Percentiles rank a stretch among this genome's conserved stretches.
These are phyloP conservation scores for Chaetoceros tenuissimus DNA, from an alignment of 108 stramenopile species.

Conservation along the genomic window DNA sequence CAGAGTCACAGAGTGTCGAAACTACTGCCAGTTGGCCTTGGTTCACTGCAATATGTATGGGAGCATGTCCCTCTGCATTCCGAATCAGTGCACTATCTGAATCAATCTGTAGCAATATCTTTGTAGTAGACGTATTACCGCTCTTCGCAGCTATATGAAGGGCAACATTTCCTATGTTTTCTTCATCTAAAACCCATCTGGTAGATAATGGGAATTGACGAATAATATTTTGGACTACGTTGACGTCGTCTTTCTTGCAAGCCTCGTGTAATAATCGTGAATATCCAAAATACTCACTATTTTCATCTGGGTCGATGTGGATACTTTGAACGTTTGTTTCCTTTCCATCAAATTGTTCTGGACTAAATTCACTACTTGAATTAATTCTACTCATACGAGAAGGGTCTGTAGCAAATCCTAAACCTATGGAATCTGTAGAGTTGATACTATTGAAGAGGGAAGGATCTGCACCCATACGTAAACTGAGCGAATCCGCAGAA, in stretches of 20 bases:
- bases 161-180: not conserved
- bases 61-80: conserved; percentile 7
- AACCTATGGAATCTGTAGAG: no score
- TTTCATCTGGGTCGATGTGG: no score
- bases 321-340: no score
- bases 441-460: no score
- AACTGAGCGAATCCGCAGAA: no score
- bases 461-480: no score
- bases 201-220: not conserved
- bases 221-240: not conserved
- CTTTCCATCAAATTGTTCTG: no score
- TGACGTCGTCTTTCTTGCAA: not conserved
- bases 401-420: no score
- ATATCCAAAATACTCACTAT: no score
- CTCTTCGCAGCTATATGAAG: conserved; percentile 6
- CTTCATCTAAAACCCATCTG: not conserved
- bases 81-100: conserved; percentile 12
- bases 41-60: conserved; percentile 10
- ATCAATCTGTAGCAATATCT: conserved; percentile 6
- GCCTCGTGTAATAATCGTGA: not conserved
- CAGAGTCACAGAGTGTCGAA: not conserved
- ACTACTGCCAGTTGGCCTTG: conserved; percentile 13
- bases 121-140: conserved; percentile 10
- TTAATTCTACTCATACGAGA: no score
- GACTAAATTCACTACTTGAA: no score